Base-by-base conservation (phyloP, 108 stramenopile genomes). In the Cyclotella sp. region DNA sequence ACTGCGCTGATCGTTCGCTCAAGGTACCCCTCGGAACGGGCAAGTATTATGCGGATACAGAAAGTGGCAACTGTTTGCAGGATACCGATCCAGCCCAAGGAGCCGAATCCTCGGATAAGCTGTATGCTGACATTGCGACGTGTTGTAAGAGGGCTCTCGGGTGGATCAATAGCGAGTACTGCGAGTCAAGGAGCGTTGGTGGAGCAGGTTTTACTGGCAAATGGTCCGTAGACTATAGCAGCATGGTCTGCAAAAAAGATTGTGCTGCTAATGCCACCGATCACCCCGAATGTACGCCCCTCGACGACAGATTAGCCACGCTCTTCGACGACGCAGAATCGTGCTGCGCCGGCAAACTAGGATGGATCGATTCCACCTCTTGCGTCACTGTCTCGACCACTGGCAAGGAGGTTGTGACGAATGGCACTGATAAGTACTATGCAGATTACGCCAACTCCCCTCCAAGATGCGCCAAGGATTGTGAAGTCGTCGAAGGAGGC, bases 191-290 rank as follows among this genome's bases (percentile, higher is more conserved):
- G 16, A 39, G 30, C 30, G 67, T 9, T 3, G 19, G 34, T 13
- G 52, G 24, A 2, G 24, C 12, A 4, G 45, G 30, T 3, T 68
- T 52, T 39, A 19, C 49, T 0, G 41, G 30, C 67, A 68, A 68
- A 16, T 68, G 67, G 67, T 68, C 34, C 4, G 34, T 70, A 12
- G 70, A 70, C 54, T 70, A 70, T 34, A 1, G 0, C n/a, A 43
- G 42, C 40, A 70, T 55, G 52, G 42, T 70, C 14, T 70, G 70
- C 57, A 54, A 55, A 13, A 44, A 70, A 26, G 70, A 70, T 44
- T 70, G 70, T 40, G 55, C 39, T 19, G 21, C 19, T 19, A 15
- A 14, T 12, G 41, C 42, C 22, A 24, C 41, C 24, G 30, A 18
- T 7, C 6, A 34, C 34, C 51, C 67, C 4, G 30, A 18, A 29